Evolutionary conservation across 495 filamentous ascomycete species (phyloP).

Genomic region (Penicillium argentinense): DNA sequence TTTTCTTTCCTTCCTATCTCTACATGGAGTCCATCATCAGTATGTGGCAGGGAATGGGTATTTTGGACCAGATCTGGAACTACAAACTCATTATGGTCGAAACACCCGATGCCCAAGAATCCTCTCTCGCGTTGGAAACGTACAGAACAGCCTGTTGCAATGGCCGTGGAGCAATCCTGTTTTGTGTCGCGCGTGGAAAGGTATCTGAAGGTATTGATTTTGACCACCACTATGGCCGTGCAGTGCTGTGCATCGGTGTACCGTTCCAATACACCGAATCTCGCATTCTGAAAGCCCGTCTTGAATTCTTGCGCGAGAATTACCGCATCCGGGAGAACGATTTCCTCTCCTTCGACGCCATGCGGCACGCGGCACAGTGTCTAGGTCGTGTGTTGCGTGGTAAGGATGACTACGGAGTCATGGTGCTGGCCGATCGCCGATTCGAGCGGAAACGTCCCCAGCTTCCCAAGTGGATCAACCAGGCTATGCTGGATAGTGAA

Average conservation of each 20-base stretch:
- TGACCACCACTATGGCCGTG: slow-evolving; percentile 97
- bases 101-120: slow-evolving; percentile 96
- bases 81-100: slow-evolving; percentile 98
- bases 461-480: slow-evolving; percentile 96
- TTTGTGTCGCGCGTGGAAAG: slow-evolving; percentile 95
- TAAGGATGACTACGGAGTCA: slow-evolving; percentile 98
- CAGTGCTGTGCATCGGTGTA: slow-evolving; percentile 94
- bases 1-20: slow-evolving; percentile 98
- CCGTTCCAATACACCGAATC: slow-evolving; percentile 99
- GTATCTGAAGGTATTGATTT: slow-evolving; percentile 99
- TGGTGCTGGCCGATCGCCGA: slow-evolving; percentile 92
- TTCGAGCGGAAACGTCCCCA: slow-evolving; percentile 88
- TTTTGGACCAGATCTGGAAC: slow-evolving; percentile 97
- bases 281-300: slow-evolving; percentile 89
- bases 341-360: slow-evolving; percentile 98
- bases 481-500: slow-evolving; percentile 79
- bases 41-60: slow-evolving; percentile 99
- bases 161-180: slow-evolving; percentile 86
- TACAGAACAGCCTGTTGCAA: slow-evolving; percentile 98
- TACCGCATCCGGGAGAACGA: slow-evolving; percentile 98
- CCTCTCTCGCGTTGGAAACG: slow-evolving; percentile 90
- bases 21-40: slow-evolving; percentile 99
- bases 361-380: slow-evolving; percentile 97
- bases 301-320: slow-evolving; percentile 94
- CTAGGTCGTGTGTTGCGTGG: slow-evolving; percentile 92